Evolutionary conservation across 225 moss, liverwort and hornwort genomes (phyloP).

Genomic region (Anthoceros angustus): DNA sequence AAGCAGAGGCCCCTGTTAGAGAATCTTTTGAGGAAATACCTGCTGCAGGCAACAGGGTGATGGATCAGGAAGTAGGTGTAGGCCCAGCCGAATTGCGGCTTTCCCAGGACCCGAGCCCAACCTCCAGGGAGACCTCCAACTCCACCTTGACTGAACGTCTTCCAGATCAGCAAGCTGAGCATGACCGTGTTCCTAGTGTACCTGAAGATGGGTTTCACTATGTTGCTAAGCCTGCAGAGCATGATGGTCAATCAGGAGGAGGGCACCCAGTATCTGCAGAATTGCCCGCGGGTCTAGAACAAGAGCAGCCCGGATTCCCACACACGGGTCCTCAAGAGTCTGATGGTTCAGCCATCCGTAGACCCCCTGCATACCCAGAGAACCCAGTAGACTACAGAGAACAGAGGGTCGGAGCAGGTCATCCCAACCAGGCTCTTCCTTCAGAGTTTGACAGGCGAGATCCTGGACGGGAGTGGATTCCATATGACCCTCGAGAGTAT

Average conservation of each 20-base stretch:
- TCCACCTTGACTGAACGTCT: background rate
- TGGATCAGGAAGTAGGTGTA: background rate
- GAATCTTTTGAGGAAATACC: too few species aligned
- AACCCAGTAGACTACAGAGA: background rate
- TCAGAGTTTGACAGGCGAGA: background rate
- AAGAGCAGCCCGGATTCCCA: background rate
- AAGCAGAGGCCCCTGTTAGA: too few species aligned
- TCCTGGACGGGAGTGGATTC: background rate
- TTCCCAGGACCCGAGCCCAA: background rate
- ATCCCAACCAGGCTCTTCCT: background rate
- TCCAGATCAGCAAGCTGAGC: background rate
- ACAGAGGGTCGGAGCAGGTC: background rate
- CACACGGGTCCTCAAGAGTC: background rate
- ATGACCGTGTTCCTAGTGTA: background rate
- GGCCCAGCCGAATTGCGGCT: background rate
- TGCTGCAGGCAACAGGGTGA: too few species aligned
- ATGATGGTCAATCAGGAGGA: background rate
- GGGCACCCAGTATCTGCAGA: background rate
- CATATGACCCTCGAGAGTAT: background rate
- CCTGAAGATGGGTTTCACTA: background rate
- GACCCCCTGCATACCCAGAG: background rate
- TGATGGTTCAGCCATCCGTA: background rate
- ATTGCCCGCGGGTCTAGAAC: background rate
- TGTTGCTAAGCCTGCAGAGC: background rate
- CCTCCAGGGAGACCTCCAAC: background rate